Base-by-base conservation (phyloP, 139 green algal species). In the Tetratostichococcus sp. region DNA sequence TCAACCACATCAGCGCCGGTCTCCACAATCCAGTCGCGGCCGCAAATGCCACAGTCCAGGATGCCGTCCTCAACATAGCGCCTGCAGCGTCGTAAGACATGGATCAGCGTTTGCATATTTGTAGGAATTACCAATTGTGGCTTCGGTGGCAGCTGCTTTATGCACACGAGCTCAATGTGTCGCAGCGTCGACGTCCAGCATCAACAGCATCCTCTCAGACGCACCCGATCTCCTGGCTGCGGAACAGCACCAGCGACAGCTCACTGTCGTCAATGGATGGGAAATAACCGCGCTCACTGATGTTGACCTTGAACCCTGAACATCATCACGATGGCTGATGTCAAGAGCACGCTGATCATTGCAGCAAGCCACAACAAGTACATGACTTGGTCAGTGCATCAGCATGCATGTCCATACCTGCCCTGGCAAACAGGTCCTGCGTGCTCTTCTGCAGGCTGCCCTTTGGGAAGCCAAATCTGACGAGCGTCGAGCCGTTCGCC, bases 41-140 rank as follows among this genome's bases (percentile, higher is more conserved):
- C 78, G 43, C 81, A 86, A 67, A 86, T 86, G 69, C 81, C 81
- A 23, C 66, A 71, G 34, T 86, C 81, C 43, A 86, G 81, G 26
- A 86, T 71, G 42, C 77, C 77, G 30, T 84, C 81, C 66, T 80
- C 81, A 1, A 86, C 77, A 34, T 83, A 86, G 0, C 81, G 75
- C 19, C 71, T 79, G 69, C 35, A 73, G 23, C 30, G n/a, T n/a
- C n/a, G n/a, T n/a, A n/a, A n/a, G n/a, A n/a, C n/a, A n/a, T n/a
- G n/a, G n/a, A n/a, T n/a, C n/a, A n/a, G n/a, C n/a, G n/a, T n/a
- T n/a, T n/a, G n/a, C n/a, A n/a, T n/a, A n/a, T n/a, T n/a, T n/a
- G n/a, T n/a, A n/a, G n/a, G n/a, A n/a, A n/a, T n/a, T n/a, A n/a
- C n/a, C n/a, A n/a, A n/a, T n/a, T n/a, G n/a, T n/a, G n/a, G n/a